Percentiles rank a stretch among this genome's conserved stretches.
Conservation (phyloP, 305 asterid species). For the Caryopteris hybrid region DNA sequence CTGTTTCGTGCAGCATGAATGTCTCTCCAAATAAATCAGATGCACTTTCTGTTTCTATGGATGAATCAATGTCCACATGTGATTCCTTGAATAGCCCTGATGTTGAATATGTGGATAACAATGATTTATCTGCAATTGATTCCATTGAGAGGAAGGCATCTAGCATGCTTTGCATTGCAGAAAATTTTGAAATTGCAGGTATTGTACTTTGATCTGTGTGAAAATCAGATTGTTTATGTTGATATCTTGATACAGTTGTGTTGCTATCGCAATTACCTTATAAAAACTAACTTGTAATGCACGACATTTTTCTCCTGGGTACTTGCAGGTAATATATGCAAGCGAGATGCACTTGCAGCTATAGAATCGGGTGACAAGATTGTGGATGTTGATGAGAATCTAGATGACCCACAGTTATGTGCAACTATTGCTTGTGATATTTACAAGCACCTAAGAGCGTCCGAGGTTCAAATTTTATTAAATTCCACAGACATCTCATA, state of each 20-base stretch:
- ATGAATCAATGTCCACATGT: conserved; percentile 83
- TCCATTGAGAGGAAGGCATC: conserved; percentile 68
- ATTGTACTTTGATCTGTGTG: conserved; percentile 13
- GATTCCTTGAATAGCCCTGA: conserved; percentile 85
- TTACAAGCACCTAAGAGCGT: conserved; percentile 81
- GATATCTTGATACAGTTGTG: not conserved
- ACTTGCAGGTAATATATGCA: conserved; percentile 53
- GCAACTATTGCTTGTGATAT: conserved; percentile 95
- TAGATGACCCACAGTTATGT: conserved; percentile 80
- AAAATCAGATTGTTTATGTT: not conserved
- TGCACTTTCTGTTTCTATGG: conserved; percentile 66
- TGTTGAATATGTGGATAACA: conserved; percentile 70
- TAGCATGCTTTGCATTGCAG: conserved; percentile 61
- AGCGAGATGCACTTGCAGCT: conserved; percentile 52
- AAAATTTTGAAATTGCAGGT: conserved; percentile 50
- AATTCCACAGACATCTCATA: not conserved
- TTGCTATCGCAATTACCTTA: too few relatives aligned
- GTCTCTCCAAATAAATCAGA: conserved; percentile 56
- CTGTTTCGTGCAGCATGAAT: conserved; percentile 31
- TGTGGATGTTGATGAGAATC: conserved; percentile 56
- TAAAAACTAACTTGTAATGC: not conserved
- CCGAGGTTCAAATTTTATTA: conserved; percentile 52
- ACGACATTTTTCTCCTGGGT: not conserved
- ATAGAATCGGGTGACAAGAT: conserved; percentile 37
- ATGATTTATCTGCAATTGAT: conserved; percentile 47